Conservation (phyloP, 208 protist genomes). For the Balamuthia mandrillaris region DNA sequence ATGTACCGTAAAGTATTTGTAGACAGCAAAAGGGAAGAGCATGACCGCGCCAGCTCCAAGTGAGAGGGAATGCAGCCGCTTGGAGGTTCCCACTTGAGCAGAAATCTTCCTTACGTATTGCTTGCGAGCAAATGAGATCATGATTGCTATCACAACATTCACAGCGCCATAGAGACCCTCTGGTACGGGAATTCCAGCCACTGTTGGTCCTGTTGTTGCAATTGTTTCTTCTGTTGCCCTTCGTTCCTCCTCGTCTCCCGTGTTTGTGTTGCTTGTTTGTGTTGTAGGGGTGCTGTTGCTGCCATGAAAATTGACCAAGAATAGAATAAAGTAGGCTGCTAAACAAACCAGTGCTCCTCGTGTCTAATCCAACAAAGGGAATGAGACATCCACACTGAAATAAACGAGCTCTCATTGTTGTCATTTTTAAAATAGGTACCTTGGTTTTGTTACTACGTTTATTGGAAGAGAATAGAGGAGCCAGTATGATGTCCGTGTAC, state of each 20-base stretch:
- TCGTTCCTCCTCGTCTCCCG: neutral
- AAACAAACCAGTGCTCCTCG: neutral
- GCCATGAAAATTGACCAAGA: neutral
- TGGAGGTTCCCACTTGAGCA: neutral
- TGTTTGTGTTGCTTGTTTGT: no score
- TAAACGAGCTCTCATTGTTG: neutral
- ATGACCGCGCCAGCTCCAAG: neutral
- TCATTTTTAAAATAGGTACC: neutral
- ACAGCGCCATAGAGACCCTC: neutral
- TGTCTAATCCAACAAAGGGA: neutral
- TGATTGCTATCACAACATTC: neutral
- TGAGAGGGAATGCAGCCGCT: neutral
- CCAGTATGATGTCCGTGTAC: neutral
- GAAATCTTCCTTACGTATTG: neutral
- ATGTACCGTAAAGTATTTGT: neutral
- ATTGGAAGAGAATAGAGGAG: neutral
- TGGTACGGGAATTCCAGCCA: neutral
- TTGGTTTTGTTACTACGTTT: neutral
- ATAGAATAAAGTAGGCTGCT: neutral
- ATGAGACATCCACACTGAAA: neutral
- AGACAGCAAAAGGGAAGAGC: constrained; percentile 4
- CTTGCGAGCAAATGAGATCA: neutral
- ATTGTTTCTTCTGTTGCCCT: neutral
- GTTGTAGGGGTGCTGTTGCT: no score
- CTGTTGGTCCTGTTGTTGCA: neutral